phyloP scores from a whole-genome alignment of 257 asterid species.

The Craterostigma plantagineum region DNA sequence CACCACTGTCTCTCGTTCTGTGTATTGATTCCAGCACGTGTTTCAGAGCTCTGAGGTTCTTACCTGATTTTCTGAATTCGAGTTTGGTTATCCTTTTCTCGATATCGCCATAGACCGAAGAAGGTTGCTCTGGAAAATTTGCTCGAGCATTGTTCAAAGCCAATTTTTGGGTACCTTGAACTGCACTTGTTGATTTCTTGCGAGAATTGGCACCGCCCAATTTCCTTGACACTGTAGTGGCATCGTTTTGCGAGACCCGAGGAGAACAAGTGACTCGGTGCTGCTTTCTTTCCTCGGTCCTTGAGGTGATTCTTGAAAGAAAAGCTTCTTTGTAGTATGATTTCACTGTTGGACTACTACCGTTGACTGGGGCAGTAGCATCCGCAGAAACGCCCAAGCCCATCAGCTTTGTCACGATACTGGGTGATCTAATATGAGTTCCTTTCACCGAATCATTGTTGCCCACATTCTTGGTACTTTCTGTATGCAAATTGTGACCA shows the following conservation, averaged over 20 bases:
- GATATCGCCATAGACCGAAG: constrained; percentile 65
- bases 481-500: constrained; percentile 20
- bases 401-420: constrained; percentile 78
- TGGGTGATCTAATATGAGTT: constrained; percentile 38
- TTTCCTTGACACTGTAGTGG: too few relatives aligned
- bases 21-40: constrained; percentile 87
- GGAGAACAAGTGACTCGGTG: constrained; percentile 14
- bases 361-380: constrained; percentile 17
- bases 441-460: constrained; percentile 16
- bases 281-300: constrained; percentile 18
- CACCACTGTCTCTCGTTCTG: constrained; percentile 44
- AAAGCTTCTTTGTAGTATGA: constrained; percentile 16
- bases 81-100: constrained; percentile 69
- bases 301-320: constrained; percentile 13
- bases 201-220: constrained; percentile 5
- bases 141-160: constrained; percentile 16
- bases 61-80: constrained; percentile 70
- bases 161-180: constrained; percentile 20
- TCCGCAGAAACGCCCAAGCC: constrained; percentile 69
- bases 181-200: constrained; percentile 22
- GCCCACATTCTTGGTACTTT: constrained; percentile 9
- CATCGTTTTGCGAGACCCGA: too few relatives aligned
- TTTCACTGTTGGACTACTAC: constrained; percentile 14
- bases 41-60: constrained; percentile 87
- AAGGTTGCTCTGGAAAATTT: constrained; percentile 19